Conservation (phyloP, 306 rosid genomes). For the Pyrus bretschneideri region DNA sequence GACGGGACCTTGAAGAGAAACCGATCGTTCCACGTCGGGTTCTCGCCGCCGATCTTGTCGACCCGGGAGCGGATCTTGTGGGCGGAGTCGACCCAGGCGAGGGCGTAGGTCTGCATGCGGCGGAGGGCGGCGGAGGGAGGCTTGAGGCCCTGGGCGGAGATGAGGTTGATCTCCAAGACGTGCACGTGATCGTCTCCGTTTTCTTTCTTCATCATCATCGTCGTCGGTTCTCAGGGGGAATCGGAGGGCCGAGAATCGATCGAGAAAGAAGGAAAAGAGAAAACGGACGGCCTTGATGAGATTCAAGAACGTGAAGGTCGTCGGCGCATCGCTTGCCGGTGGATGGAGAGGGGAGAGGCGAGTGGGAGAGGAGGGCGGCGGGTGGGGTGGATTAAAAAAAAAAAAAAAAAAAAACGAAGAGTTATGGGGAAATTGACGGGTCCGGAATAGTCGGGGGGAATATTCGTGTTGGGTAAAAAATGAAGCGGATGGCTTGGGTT, state of each 20-base stretch:
- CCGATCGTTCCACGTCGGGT: constrained; percentile 90
- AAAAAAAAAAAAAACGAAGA: neutral
- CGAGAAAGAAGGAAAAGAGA: constrained; percentile 21
- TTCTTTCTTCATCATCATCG: constrained; percentile 24
- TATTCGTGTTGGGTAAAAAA: neutral
- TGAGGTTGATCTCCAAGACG: constrained; percentile 81
- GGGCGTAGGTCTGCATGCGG: constrained; percentile 55
- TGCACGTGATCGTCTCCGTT: constrained; percentile 7
- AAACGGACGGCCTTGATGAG: constrained; percentile 15
- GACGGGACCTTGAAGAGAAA: constrained; percentile 74
- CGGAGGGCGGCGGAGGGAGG: constrained; percentile 34
- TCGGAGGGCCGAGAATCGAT: constrained; percentile 18
- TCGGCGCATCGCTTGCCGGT: constrained; percentile 3
- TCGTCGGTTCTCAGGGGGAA: constrained; percentile 5
- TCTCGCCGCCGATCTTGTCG: constrained; percentile 55
- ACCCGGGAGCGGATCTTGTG: constrained; percentile 59
- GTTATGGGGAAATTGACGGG: neutral
- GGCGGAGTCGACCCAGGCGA: constrained; percentile 55
- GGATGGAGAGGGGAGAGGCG: constrained; percentile 2
- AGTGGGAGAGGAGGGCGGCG: neutral
- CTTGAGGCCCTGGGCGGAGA: constrained; percentile 80
- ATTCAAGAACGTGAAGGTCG: constrained; percentile 13
- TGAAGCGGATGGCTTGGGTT: neutral
- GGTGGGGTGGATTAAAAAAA: neutral
- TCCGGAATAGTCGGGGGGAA: neutral